Conservation (phyloP, 2,329 filamentous ascomycete species). For the Coleophoma crateriformis region DNA sequence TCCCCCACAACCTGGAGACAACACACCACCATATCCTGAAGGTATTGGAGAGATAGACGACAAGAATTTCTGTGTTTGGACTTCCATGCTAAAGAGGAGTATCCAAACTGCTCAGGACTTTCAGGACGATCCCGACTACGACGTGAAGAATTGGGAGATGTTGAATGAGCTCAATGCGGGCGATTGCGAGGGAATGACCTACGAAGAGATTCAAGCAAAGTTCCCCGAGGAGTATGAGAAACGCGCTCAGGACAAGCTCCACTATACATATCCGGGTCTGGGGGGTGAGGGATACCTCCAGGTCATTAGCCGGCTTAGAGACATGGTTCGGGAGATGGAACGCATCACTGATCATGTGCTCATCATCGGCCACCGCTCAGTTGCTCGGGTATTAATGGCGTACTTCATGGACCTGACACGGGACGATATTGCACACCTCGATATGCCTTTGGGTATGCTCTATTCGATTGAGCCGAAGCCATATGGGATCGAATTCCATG, state of each 20-base stretch:
- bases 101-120: constrained; percentile 87
- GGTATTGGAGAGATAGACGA: constrained; percentile 63
- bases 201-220: constrained; percentile 77
- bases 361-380: constrained; percentile 86
- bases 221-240: constrained; percentile 77
- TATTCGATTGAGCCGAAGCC: constrained; percentile 97
- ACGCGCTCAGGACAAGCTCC: constrained; percentile 80
- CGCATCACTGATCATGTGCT: constrained; percentile 94
- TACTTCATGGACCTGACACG: constrained; percentile 93
- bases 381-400: constrained; percentile 86
- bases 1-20: constrained; percentile 85
- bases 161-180: constrained; percentile 94
- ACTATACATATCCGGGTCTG: constrained; percentile 93
- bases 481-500: constrained; percentile 95
- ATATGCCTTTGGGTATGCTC: constrained; percentile 87
- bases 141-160: constrained; percentile 97
- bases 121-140: constrained; percentile 85
- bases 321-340: constrained; percentile 96
- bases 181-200: constrained; percentile 90
- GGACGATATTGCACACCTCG: constrained; percentile 88
- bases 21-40: constrained; percentile 91
- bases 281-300: constrained; percentile 96
- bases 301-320: constrained; percentile 89
- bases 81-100: constrained; percentile 88
- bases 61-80: constrained; percentile 98